Percentiles rank a stretch among this genome's conserved stretches.
phyloP scores from a whole-genome alignment of 768 basidiomycete genomes.

The Pleurotus salmoneostramineus region DNA sequence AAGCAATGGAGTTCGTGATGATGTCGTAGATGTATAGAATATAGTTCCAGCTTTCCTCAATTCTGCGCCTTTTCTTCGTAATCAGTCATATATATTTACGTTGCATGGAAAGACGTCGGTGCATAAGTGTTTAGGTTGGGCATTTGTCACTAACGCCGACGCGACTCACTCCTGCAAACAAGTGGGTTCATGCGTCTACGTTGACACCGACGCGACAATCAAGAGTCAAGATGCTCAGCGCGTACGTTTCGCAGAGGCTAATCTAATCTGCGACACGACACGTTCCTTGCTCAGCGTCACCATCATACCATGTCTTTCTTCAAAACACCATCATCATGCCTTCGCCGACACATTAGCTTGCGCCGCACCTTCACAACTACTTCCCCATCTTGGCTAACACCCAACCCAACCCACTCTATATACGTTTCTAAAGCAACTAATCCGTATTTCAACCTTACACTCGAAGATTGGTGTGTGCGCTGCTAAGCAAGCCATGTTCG shows the following conservation, averaged over 20 bases:
- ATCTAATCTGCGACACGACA: not conserved
- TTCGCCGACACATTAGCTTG: not conserved
- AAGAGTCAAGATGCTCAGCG: too few species aligned
- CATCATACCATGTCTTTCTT: not conserved
- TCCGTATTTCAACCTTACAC: conserved; percentile 86
- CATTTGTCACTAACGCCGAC: not conserved
- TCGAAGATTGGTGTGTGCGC: conserved; percentile 79
- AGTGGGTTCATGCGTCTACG: not conserved
- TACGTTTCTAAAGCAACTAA: conserved; percentile 75
- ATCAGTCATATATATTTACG: not conserved
- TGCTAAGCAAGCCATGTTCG: not conserved
- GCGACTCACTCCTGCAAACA: not conserved
- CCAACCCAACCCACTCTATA: conserved; percentile 43
- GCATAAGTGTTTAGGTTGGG: not conserved
- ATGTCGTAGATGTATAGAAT: conserved; percentile 1
- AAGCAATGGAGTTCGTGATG: not conserved
- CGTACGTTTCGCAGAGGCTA: not conserved
- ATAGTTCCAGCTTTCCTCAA: not conserved
- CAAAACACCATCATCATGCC: not conserved
- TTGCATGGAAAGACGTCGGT: not conserved
- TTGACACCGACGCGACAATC: too few species aligned
- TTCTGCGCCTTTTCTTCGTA: not conserved
- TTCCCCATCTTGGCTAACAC: conserved; percentile 1
- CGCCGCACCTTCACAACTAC: not conserved
- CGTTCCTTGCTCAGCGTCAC: too few species aligned